A percentile compares a stretch with the other conserved stretches of the same genome.
Evolutionary conservation across 805 yeast species (phyloP).

Genomic region (Saturnispora galanensis): DNA sequence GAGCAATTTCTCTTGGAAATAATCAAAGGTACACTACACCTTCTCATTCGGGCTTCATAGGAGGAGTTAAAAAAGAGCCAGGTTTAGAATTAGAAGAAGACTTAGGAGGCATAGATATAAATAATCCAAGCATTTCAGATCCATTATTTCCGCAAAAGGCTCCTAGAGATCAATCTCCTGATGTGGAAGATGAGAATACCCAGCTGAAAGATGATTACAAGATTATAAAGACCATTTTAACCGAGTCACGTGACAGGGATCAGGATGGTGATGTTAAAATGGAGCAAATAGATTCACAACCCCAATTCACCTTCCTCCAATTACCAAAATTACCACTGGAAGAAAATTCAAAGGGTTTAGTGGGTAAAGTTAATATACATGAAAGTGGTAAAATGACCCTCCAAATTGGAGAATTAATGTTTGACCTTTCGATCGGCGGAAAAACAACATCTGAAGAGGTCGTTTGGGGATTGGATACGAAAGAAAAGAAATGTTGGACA

Average conservation of each 20-base stretch:
- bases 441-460: constrained; percentile 65
- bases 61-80: constrained; percentile 1
- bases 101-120: constrained; percentile 1
- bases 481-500: constrained; percentile 32
- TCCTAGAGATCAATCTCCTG: not conserved
- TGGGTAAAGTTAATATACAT: constrained; percentile 70
- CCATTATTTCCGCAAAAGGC: not conserved
- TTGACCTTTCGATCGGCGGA: constrained; percentile 67
- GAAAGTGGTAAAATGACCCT: constrained; percentile 76
- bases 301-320: constrained; percentile 1
- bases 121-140: constrained; percentile 2
- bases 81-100: not conserved
- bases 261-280: constrained; percentile 5
- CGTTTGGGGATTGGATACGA: constrained; percentile 36
- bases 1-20: constrained; percentile 39
- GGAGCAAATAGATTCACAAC: constrained; percentile 13
- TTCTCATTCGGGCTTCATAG: too few relatives aligned
- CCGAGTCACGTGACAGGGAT: not conserved
- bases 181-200: not conserved
- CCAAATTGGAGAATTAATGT: constrained; percentile 56
- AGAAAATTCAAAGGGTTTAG: constrained; percentile 36
- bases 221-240: not conserved
- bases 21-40: not conserved
- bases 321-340: constrained; percentile 6
- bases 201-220: constrained; percentile 2